phyloP scores from a whole-genome alignment of 106 monocot genomes.

The Phalaenopsis aphrodite region DNA sequence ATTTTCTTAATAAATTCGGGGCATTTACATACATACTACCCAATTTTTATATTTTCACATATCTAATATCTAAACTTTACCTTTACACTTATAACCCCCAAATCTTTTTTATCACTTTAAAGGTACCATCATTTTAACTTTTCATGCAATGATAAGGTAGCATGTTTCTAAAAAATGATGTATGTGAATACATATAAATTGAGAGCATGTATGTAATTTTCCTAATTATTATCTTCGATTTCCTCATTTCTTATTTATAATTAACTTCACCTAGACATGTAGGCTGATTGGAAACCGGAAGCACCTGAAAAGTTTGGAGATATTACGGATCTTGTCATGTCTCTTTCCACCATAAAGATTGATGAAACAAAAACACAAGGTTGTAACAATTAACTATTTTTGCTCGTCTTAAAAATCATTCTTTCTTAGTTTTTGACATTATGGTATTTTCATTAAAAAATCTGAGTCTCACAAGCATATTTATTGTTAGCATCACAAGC shows the following conservation, averaged over 20 bases:
- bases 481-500: conserved; percentile 27
- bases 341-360: conserved; percentile 51
- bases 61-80: too few relatives aligned
- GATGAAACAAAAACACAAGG: conserved; percentile 70
- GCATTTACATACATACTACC: too few relatives aligned
- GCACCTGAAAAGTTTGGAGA: conserved; percentile 69
- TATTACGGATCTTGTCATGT: conserved; percentile 58
- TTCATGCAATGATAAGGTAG: too few relatives aligned
- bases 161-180: too few relatives aligned
- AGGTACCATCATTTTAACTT: too few relatives aligned
- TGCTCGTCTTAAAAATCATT: not conserved
- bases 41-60: too few relatives aligned
- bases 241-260: not conserved
- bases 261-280: conserved; percentile 12
- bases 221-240: not conserved
- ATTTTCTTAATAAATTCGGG: not conserved
- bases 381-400: conserved; percentile 5
- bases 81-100: too few relatives aligned
- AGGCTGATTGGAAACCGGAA: conserved; percentile 98
- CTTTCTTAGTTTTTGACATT: not conserved
- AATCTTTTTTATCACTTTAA: too few relatives aligned
- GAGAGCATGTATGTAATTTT: too few relatives aligned
- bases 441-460: conserved; percentile 31
- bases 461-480: conserved; percentile 38
- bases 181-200: too few relatives aligned